These are phyloP conservation scores for Waltiozyma sp. DNA, from an alignment of 1,139 yeast species.

Conservation along the genomic window DNA sequence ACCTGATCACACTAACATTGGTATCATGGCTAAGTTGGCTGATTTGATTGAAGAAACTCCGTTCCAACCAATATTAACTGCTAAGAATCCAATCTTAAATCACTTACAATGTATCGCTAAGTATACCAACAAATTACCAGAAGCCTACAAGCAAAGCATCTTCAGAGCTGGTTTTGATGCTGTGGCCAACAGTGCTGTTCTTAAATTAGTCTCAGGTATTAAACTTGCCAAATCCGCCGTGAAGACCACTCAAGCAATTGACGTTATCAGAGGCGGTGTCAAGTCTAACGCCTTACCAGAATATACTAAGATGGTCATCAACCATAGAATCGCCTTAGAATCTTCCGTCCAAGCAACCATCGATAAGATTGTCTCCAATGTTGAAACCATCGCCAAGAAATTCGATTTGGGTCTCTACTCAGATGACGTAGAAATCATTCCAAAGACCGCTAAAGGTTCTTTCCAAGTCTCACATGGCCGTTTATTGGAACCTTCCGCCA, in stretches of 20 bases:
- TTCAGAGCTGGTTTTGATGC: conserved; percentile 21
- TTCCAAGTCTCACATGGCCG: conserved; percentile 29
- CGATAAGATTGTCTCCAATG: conserved; percentile 13
- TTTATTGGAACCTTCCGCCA: conserved; percentile 20
- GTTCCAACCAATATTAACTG: conserved; percentile 31
- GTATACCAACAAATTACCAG: conserved; percentile 21
- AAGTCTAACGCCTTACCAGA: conserved; percentile 67
- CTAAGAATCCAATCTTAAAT: conserved; percentile 37
- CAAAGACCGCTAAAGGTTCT: conserved; percentile 30
- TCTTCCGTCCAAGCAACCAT: conserved; percentile 25
- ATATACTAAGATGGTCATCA: conserved; percentile 38
- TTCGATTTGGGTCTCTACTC: conserved; percentile 33
- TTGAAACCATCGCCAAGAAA: conserved; percentile 28
- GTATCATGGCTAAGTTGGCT: conserved; percentile 47
- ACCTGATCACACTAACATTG: conserved; percentile 60
- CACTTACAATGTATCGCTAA: conserved; percentile 38
- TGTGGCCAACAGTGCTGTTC: conserved; percentile 29
- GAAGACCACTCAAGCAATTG: conserved; percentile 37
- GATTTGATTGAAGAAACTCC: conserved; percentile 37
- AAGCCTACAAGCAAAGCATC: conserved; percentile 7
- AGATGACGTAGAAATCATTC: conserved; percentile 24
- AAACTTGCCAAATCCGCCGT: conserved; percentile 3
- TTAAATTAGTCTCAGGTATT: conserved; percentile 20
- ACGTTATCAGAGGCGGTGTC: conserved; percentile 47
- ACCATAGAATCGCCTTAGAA: conserved; percentile 45